A percentile compares a stretch with the other conserved stretches of the same genome.
These are phyloP conservation scores for Boletus reticuloceps DNA, from an alignment of 768 basidiomycete species.

Conservation along the genomic window DNA sequence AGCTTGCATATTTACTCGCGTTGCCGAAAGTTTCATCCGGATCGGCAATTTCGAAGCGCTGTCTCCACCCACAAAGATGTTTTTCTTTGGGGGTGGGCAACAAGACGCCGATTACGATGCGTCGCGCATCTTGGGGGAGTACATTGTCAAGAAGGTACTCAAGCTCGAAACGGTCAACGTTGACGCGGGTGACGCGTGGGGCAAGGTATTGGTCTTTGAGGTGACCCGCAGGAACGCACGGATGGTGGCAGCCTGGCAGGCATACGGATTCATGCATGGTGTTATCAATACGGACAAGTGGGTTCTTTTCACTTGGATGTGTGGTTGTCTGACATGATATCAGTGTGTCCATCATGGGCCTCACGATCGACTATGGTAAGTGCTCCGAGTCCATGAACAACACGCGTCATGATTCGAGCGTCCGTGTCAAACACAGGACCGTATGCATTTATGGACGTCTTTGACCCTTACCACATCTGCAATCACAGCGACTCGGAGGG, in stretches of 20 bases:
- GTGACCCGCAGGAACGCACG: conserved; percentile 79
- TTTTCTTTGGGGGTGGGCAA: conserved; percentile 77
- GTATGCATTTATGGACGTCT: conserved; percentile 95
- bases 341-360: conserved; percentile 70
- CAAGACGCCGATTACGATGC: conserved; percentile 74
- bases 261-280: conserved; percentile 91
- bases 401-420: not conserved
- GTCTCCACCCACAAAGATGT: conserved; percentile 59
- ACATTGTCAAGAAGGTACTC: conserved; percentile 64
- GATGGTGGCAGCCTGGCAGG: conserved; percentile 97
- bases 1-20: conserved; percentile 71
- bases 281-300: conserved; percentile 98
- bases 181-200: conserved; percentile 60
- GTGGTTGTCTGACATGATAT: conserved; percentile 5
- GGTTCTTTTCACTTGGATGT: conserved; percentile 12
- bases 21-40: conserved; percentile 89
- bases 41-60: conserved; percentile 90
- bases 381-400: not conserved
- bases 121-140: conserved; percentile 71
- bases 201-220: conserved; percentile 68
- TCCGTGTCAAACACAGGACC: conserved; percentile 53
- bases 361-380: conserved; percentile 76
- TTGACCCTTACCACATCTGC: conserved; percentile 81
- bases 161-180: conserved; percentile 40
- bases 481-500: conserved; percentile 83